These are phyloP conservation scores for Catunica adiposa DNA, from an alignment of 2,329 filamentous ascomycete genomes.

Conservation along the genomic window DNA sequence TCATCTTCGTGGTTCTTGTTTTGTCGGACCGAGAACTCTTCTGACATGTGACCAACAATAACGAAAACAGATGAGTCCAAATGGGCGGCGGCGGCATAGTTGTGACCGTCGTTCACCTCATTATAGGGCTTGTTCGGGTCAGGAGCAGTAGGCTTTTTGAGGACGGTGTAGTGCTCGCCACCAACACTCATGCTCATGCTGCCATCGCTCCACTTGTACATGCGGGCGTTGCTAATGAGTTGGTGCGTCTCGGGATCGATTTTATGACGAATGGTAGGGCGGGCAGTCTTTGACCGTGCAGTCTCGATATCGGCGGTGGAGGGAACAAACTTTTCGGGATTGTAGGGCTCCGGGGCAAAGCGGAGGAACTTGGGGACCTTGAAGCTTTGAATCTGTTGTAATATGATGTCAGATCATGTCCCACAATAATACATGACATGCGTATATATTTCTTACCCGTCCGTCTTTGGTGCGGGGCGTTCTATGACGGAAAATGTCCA, in stretches of 20 bases:
- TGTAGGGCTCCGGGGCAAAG: constrained; percentile 51
- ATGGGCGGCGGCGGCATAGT: constrained; percentile 59
- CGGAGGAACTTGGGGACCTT: constrained; percentile 53
- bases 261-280: constrained; percentile 53
- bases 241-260: constrained; percentile 47
- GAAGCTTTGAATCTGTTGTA: constrained; percentile 14
- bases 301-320: constrained; percentile 38
- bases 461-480: constrained; percentile 55
- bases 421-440: not conserved
- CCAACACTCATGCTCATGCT: constrained; percentile 61
- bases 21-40: constrained; percentile 52
- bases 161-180: constrained; percentile 58
- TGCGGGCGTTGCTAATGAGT: constrained; percentile 57
- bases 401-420: constrained; percentile 1
- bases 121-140: constrained; percentile 42
- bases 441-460: constrained; percentile 33
- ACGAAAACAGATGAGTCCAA: constrained; percentile 51
- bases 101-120: constrained; percentile 54
- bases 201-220: constrained; percentile 67
- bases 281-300: constrained; percentile 36
- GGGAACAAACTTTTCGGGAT: constrained; percentile 48
- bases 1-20: constrained; percentile 54
- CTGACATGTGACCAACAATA: constrained; percentile 59
- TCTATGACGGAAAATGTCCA: constrained; percentile 51
- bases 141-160: constrained; percentile 53